These are phyloP conservation scores for Mycothermus thermophilus DNA, from an alignment of 495 filamentous ascomycete genomes.

Conservation along the genomic window DNA sequence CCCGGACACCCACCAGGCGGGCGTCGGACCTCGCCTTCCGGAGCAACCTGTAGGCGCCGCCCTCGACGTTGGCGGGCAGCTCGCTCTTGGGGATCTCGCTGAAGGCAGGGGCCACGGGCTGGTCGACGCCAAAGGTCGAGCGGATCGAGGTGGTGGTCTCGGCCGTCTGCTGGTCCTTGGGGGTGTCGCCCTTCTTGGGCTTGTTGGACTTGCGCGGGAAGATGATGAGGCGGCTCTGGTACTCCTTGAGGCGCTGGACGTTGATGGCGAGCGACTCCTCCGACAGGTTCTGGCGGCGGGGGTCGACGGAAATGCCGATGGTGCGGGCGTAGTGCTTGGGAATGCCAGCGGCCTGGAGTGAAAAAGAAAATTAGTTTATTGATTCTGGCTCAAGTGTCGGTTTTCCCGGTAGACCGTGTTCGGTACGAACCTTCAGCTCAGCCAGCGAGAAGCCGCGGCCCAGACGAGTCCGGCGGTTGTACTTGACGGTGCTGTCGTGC, in stretches of 20 bases:
- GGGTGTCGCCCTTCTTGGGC: slow-evolving; percentile 78
- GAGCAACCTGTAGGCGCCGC: slow-evolving; percentile 66
- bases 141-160: slow-evolving; percentile 46
- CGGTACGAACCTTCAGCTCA: slow-evolving; percentile 96
- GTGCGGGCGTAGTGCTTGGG: slow-evolving; percentile 85
- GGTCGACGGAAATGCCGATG: slow-evolving; percentile 93
- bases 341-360: slow-evolving; percentile 93
- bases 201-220: slow-evolving; percentile 93
- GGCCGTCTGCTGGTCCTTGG: slow-evolving; percentile 69
- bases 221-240: slow-evolving; percentile 86
- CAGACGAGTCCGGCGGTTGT: slow-evolving; percentile 93
- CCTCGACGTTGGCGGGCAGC: slow-evolving; percentile 62
- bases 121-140: slow-evolving; percentile 50
- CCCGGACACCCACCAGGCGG: slow-evolving; percentile 63
- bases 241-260: slow-evolving; percentile 90
- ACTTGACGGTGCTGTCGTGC: slow-evolving; percentile 52
- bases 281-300: slow-evolving; percentile 90
- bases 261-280: slow-evolving; percentile 85
- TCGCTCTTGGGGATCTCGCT: slow-evolving; percentile 71
- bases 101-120: slow-evolving; percentile 46
- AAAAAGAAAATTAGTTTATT: too few relatives aligned
- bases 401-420: too few relatives aligned
- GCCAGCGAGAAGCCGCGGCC: slow-evolving; percentile 93
- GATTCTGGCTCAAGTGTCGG: too few relatives aligned
- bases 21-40: slow-evolving; percentile 77